Conservation (phyloP, 805 yeast species). For the Saccharomycopsis olivae region DNA sequence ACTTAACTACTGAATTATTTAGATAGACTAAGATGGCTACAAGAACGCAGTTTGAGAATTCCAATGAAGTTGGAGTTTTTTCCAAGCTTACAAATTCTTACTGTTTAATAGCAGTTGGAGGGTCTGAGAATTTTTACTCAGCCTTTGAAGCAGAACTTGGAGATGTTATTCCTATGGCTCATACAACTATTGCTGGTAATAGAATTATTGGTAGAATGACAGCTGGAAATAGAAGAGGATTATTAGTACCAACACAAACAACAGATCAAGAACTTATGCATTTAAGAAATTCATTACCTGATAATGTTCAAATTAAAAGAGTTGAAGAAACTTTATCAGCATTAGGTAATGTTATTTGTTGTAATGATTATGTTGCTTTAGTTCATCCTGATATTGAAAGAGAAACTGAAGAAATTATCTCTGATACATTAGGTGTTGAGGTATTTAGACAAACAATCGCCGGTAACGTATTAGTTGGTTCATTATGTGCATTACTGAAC, state of each 20-base stretch:
- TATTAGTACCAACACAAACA: slow-evolving; percentile 94
- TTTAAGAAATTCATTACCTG: slow-evolving; percentile 92
- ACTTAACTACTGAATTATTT: too few relatives aligned
- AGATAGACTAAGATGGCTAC: too few relatives aligned
- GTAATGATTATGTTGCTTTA: slow-evolving; percentile 97
- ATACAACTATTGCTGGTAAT: slow-evolving; percentile 96
- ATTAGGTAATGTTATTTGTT: slow-evolving; percentile 93
- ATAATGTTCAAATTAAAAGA: slow-evolving; percentile 88
- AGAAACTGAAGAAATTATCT: slow-evolving; percentile 96
- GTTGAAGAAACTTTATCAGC: slow-evolving; percentile 97
- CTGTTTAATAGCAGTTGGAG: slow-evolving; percentile 94
- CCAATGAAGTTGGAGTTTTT: slow-evolving; percentile 89
- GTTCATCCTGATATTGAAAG: slow-evolving; percentile 99
- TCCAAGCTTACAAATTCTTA: slow-evolving; percentile 93
- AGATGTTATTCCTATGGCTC: slow-evolving; percentile 91
- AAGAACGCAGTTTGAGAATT: slow-evolving; percentile 74
- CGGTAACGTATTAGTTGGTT: slow-evolving; percentile 94
- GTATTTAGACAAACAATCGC: slow-evolving; percentile 99
- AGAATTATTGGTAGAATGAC: slow-evolving; percentile 97
- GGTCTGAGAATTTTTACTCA: slow-evolving; percentile 78
- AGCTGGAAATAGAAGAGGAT: slow-evolving; percentile 96
- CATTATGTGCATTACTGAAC: slow-evolving; percentile 88
- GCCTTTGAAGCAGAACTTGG: slow-evolving; percentile 98
- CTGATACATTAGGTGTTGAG: slow-evolving; percentile 97
- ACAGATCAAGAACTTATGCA: slow-evolving; percentile 98